These are phyloP conservation scores for Vicia villosa DNA, from an alignment of 306 rosid genomes.

Conservation along the genomic window DNA sequence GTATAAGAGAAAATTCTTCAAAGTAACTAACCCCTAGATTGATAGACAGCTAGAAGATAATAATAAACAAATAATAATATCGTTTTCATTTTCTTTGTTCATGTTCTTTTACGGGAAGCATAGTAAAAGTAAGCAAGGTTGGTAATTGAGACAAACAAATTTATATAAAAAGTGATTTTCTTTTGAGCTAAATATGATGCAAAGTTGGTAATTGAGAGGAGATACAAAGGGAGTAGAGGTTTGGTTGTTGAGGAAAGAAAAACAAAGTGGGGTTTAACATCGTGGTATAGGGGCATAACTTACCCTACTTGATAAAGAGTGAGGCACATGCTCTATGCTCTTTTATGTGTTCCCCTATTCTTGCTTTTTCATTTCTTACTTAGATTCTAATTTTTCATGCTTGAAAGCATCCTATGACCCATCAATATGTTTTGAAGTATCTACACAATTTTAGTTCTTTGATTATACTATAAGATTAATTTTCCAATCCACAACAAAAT, in stretches of 20 bases:
- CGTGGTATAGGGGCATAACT: conserved; percentile 53
- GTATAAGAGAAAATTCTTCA: no score
- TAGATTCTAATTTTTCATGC: conserved; percentile 11
- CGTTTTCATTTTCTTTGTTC: not conserved
- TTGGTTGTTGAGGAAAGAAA: conserved; percentile 41
- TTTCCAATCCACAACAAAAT: no score
- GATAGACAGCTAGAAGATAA: no score
- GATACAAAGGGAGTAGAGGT: conserved; percentile 38
- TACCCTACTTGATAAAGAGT: conserved; percentile 69
- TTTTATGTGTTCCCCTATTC: conserved; percentile 22
- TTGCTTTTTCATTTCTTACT: not conserved
- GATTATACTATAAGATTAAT: no score
- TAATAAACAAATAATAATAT: no score
- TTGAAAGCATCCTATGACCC: conserved; percentile 36
- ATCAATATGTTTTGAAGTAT: not conserved
- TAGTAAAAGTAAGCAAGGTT: conserved; percentile 30
- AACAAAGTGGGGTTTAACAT: conserved; percentile 54
- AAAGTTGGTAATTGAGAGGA: not conserved
- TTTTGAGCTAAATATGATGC: conserved; percentile 21
- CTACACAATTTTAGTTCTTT: no score
- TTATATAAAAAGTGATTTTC: conserved; percentile 4
- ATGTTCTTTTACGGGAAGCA: conserved; percentile 1
- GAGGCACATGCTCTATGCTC: conserved; percentile 62
- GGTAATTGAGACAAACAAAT: conserved; percentile 29
- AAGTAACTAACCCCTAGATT: no score